Percentiles rank a stretch among this genome's conserved stretches.
These are phyloP conservation scores for Dictyostelium firmibasis DNA, from an alignment of 78 protist genomes.

Conservation along the genomic window DNA sequence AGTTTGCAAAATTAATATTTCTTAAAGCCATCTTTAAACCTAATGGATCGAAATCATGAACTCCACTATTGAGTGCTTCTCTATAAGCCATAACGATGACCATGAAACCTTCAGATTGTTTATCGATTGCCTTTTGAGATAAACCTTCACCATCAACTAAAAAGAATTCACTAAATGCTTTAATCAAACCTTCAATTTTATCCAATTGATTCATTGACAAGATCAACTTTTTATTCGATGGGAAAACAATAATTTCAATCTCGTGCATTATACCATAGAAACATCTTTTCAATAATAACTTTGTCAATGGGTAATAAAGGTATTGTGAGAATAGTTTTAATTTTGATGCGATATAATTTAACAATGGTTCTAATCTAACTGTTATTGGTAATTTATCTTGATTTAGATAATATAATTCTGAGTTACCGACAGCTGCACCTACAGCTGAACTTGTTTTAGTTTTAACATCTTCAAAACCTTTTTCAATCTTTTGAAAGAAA, in stretches of 20 bases:
- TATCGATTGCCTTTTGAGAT: slow-evolving; percentile 67
- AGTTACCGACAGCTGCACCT: background rate
- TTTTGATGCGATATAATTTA: slow-evolving; percentile 56
- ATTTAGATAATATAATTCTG: background rate
- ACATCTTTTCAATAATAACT: slow-evolving; percentile 45
- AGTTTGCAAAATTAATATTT: slow-evolving; percentile 33
- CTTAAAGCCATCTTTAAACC: slow-evolving; percentile 50
- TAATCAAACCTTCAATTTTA: slow-evolving; percentile 47
- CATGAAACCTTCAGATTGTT: slow-evolving; percentile 68
- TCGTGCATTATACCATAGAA: slow-evolving; percentile 47
- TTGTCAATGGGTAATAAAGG: slow-evolving; percentile 61
- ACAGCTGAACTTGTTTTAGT: background rate
- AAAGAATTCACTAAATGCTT: slow-evolving; percentile 52
- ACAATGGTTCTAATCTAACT: slow-evolving; percentile 35
- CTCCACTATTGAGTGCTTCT: slow-evolving; percentile 75
- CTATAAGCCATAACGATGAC: slow-evolving; percentile 50
- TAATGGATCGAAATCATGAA: slow-evolving; percentile 62
- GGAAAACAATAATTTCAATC: slow-evolving; percentile 62
- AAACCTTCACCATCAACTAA: slow-evolving; percentile 75
- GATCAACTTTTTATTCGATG: background rate
- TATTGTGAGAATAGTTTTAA: slow-evolving; percentile 42
- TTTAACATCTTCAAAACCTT: slow-evolving; percentile 21
- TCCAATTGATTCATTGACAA: slow-evolving; percentile 29
- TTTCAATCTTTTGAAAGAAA: slow-evolving; percentile 51
- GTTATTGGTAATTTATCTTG: slow-evolving; percentile 2